phyloP scores from a whole-genome alignment of 2,329 filamentous ascomycete genomes.

The Tolypocladium ovalisporum region DNA sequence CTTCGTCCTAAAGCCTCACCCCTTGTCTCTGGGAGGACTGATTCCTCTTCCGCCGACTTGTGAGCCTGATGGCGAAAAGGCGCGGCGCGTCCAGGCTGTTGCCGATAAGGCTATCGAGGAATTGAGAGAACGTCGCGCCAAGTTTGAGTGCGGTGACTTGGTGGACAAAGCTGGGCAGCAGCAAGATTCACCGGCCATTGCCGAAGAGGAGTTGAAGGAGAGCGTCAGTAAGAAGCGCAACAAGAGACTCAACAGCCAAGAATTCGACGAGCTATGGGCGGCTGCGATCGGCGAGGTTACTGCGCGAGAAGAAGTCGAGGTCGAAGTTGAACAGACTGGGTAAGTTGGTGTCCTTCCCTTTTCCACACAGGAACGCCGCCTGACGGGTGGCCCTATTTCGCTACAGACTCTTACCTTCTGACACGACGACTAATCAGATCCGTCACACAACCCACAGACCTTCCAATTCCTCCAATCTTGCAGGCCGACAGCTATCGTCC shows the following conservation, averaged over 20 bases:
- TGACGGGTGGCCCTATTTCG: neutral
- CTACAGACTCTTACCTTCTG: slow-evolving; percentile 29
- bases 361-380: neutral
- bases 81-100: slow-evolving; percentile 73
- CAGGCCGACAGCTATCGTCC: slow-evolving; percentile 59
- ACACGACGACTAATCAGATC: slow-evolving; percentile 77
- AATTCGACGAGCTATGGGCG: slow-evolving; percentile 84
- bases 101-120: slow-evolving; percentile 82
- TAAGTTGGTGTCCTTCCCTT: slow-evolving; percentile 33
- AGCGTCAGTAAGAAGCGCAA: slow-evolving; percentile 64
- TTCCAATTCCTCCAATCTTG: slow-evolving; percentile 50
- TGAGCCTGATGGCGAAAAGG: slow-evolving; percentile 90
- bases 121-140: slow-evolving; percentile 72
- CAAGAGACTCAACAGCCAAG: slow-evolving; percentile 73
- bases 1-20: slow-evolving; percentile 77
- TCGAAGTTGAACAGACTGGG: slow-evolving; percentile 29
- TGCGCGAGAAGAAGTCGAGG: slow-evolving; percentile 47
- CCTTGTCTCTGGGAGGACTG: slow-evolving; percentile 68
- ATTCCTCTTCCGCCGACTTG: slow-evolving; percentile 83
- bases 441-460: slow-evolving; percentile 62
- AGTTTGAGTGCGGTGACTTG: slow-evolving; percentile 79
- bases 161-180: slow-evolving; percentile 48
- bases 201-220: slow-evolving; percentile 67
- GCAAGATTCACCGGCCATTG: slow-evolving; percentile 45
- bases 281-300: slow-evolving; percentile 64